phyloP scores from a whole-genome alignment of 345 rosid genomes.

The Carallia pectinifolia region DNA sequence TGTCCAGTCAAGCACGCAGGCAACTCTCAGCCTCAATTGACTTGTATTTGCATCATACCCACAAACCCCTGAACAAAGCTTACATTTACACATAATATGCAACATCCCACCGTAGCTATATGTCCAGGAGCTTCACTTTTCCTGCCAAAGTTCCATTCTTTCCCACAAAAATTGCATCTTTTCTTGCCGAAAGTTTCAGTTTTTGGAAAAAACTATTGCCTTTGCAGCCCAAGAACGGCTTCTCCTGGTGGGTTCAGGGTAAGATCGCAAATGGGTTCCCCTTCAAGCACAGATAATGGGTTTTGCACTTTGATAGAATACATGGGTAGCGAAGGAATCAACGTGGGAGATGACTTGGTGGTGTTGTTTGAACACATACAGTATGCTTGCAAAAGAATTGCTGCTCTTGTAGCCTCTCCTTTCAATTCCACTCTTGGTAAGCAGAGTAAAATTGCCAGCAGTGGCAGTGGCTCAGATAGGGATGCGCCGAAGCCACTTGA shows the following conservation, averaged over 20 bases:
- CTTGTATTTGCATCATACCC: too few relatives aligned
- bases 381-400: constrained; percentile 88
- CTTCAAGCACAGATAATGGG: constrained; percentile 27
- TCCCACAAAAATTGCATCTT: not conserved
- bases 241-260: constrained; percentile 44
- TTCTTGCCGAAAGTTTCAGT: constrained; percentile 6
- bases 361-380: constrained; percentile 73
- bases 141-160: not conserved
- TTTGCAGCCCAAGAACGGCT: constrained; percentile 44
- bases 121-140: too few relatives aligned
- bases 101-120: too few relatives aligned
- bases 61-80: too few relatives aligned
- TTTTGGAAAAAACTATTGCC: constrained; percentile 10
- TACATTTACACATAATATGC: too few relatives aligned
- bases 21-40: too few relatives aligned
- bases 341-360: constrained; percentile 68
- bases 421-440: constrained; percentile 63
- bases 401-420: constrained; percentile 89
- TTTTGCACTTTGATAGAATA: constrained; percentile 46
- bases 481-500: constrained; percentile 90
- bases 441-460: constrained; percentile 29
- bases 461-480: constrained; percentile 48
- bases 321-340: constrained; percentile 50
- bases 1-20: too few relatives aligned
- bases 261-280: constrained; percentile 32